Evolutionary conservation across 2,329 filamentous ascomycete species (phyloP).

Genomic region (Hypoxylon sp.): DNA sequence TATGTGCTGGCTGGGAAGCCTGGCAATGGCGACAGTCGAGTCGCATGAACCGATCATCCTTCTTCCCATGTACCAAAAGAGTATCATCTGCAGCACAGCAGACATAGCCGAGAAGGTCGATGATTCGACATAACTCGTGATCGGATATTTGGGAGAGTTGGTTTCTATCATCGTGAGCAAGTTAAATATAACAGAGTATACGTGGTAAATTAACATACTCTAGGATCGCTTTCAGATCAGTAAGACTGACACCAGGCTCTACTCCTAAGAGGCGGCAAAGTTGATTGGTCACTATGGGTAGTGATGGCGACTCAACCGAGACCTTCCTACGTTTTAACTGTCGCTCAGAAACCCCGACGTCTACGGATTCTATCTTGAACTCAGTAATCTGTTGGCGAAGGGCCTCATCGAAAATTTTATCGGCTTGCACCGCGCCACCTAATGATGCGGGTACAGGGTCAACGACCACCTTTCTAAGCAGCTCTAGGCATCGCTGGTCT

Average conservation of each 20-base stretch:
- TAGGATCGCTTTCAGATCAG: slow-evolving; percentile 57
- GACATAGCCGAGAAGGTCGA: slow-evolving; percentile 70
- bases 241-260: slow-evolving; percentile 48
- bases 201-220: slow-evolving; percentile 61
- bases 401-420: slow-evolving; percentile 49
- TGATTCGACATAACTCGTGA: slow-evolving; percentile 64
- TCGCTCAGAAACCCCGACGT: slow-evolving; percentile 39
- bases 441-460: slow-evolving; percentile 44
- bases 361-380: slow-evolving; percentile 40
- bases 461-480: slow-evolving; percentile 50
- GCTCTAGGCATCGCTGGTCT: slow-evolving; percentile 52
- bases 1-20: slow-evolving; percentile 8
- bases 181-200: slow-evolving; percentile 27
- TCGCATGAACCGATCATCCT: slow-evolving; percentile 13
- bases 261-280: slow-evolving; percentile 53
- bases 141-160: slow-evolving; percentile 65
- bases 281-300: slow-evolving; percentile 46
- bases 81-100: slow-evolving; percentile 69
- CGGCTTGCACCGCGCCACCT: slow-evolving; percentile 39
- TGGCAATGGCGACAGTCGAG: slow-evolving; percentile 50
- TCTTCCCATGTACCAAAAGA: slow-evolving; percentile 52
- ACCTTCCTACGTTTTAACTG: slow-evolving; percentile 55
- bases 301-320: slow-evolving; percentile 39
- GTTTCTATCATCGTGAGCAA: slow-evolving; percentile 55
- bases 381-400: slow-evolving; percentile 47